Evolutionary conservation across 345 rosid genomes (phyloP), one percentile per base, ranked within the genome.

Genomic region (Citrus medica): DNA sequence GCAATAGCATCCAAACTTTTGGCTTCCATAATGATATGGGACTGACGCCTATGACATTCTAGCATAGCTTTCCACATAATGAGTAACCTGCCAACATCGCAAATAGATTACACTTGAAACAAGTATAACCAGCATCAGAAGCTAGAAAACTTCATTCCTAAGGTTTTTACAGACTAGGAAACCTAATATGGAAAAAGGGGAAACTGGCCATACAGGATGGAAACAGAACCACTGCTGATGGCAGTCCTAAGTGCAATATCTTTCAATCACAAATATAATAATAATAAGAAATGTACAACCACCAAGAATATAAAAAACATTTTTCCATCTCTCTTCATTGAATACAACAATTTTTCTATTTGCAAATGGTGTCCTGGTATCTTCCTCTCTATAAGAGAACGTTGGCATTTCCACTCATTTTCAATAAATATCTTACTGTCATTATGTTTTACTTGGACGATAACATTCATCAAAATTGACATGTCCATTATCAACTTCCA

Each of bases 51-150:
- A 64, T 93, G 92, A 70, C 91, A 89, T 76, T 91, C 94, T 79
- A 75, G 60, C 97, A 93, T 91, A 27, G 79, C 78, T 76, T 78
- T 86, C 95, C 95, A 91, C 97, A 91, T 93, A 69, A 59, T 81
- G 59, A 85, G 81, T 28, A 84, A 78, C 89, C 97, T 92, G 73
- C 92, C 87, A 67, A 27, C 33, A 58, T n/a, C 28, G 35, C 16
- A 69, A 35, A 48, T 16, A 6, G 22, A 32, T 42, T 58, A 64
- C 37, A 48, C 64, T 68, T 62, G 53, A 37, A n/a, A 28, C 37
- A 68, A 40, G 53, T 19, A 40, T 59, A 38, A 60, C 51, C 51
- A 46, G 21, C 55, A 60, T 7, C 33, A 30, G 27, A 17, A 17
- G 67, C 21, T 32, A 62, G 56, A 32, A 55, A 40, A 37, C 46